phyloP scores from a whole-genome alignment of 2,329 filamentous ascomycete species.

The Fulvia fulva region DNA sequence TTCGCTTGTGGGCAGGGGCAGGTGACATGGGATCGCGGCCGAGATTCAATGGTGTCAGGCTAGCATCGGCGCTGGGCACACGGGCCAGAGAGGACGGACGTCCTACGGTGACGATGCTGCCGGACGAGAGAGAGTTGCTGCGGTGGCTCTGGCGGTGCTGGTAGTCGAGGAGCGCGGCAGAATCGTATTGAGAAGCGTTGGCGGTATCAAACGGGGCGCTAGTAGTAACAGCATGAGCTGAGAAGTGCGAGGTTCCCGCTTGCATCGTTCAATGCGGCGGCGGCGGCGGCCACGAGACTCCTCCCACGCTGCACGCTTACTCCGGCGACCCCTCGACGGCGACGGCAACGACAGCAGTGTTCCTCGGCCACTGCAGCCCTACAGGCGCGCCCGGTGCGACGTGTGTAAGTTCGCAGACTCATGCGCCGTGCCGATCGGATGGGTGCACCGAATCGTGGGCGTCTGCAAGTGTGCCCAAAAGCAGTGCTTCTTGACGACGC shows the following conservation, averaged over 20 bases:
- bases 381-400: not conserved
- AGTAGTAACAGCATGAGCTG: not conserved
- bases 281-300: not conserved
- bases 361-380: conserved; percentile 11
- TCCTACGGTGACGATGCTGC: conserved; percentile 39
- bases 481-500: not conserved
- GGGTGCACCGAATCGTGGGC: conserved; percentile 10
- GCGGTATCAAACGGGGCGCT: conserved; percentile 4
- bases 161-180: not conserved
- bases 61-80: conserved; percentile 22
- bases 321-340: not conserved
- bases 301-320: not conserved
- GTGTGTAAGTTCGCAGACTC: conserved; percentile 9
- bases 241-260: conserved; percentile 4
- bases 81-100: conserved; percentile 36
- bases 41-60: conserved; percentile 23
- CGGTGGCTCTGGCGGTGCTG: conserved; percentile 25
- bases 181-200: not conserved
- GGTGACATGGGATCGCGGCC: conserved; percentile 21
- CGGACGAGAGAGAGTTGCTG: conserved; percentile 43
- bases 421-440: conserved; percentile 11
- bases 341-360: not conserved
- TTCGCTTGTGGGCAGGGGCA: conserved; percentile 29
- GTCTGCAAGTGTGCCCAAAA: conserved; percentile 6
- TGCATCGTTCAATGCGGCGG: conserved; percentile 6